Evolutionary conservation across 768 basidiomycete genomes (phyloP), one percentile per base, ranked within the genome.

Genomic region (Lactifluus subvellereus): DNA sequence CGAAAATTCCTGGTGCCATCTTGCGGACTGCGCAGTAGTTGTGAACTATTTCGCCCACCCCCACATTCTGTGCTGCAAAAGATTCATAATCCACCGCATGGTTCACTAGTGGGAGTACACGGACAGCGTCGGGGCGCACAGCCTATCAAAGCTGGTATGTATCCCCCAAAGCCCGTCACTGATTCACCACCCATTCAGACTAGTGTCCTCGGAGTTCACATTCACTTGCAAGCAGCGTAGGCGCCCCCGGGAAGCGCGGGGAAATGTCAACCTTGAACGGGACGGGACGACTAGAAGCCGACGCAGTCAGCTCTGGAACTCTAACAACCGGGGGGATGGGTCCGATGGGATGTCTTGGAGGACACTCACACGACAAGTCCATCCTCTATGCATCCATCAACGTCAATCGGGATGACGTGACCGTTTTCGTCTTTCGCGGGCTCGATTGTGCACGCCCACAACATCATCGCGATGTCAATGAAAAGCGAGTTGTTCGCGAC

Each of bases 241-340:
- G 22, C 10, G 62, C 65, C 20, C 50, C 64, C 43, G 64, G 55
- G 56, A 65, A 65, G n/a, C 64, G 64, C n/a, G 65, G 57, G 11
- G 40, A 42, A 22, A 66, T 22, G 35, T 64, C 33, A n/a, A 45
- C 52, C 38, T 59, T 50, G 48, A 59, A 59, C 4, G 65, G 65
- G 47, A 66, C 22, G 3, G 57, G 65, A 45, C 65, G 65, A 7
- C 62, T 64, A 33, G 33, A 9, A 18, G 22, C 33, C 47, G 35
- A 51, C 7, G 1, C 38, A 32, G 38, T 64, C 9, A 54, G 20
- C 20, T 14, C 27, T 4, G 22, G 37, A 40, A n/a, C 9, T 27
- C 14, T 22, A 33, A 37, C 16, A 38, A 45, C 1, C 4, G 42
- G 32, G 6, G 33, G n/a, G n/a, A n/a, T n/a, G n/a, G n/a, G n/a